Percentiles rank a stretch among this genome's conserved stretches.
These are phyloP conservation scores for Leccinum obscurum DNA, from an alignment of 768 basidiomycete species.

Conservation along the genomic window DNA sequence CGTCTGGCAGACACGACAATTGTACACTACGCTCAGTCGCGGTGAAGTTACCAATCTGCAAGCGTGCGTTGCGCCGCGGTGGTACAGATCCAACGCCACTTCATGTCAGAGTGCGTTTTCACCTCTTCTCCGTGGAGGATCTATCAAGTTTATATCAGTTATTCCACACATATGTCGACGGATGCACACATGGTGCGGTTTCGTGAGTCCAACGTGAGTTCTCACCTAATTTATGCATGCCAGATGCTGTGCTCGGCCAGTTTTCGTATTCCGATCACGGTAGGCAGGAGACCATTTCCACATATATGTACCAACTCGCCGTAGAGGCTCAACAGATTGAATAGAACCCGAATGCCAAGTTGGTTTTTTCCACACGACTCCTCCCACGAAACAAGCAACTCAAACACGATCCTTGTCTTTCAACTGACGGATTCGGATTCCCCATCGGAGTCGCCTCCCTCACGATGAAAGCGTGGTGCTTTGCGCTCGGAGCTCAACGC, in stretches of 20 bases:
- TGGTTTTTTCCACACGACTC: constrained; percentile 33
- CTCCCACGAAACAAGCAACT: constrained; percentile 59
- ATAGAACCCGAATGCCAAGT: neutral
- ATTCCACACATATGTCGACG: constrained; percentile 67
- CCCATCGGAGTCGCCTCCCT: constrained; percentile 41
- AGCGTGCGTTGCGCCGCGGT: constrained; percentile 56
- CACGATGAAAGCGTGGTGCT: constrained; percentile 46
- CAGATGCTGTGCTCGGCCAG: constrained; percentile 1
- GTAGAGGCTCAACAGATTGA: neutral
- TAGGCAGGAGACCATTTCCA: constrained; percentile 64
- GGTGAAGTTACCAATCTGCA: constrained; percentile 48
- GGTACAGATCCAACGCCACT: constrained; percentile 42
- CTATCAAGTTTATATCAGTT: neutral
- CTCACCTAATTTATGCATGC: constrained; percentile 1
- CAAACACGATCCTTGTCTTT: constrained; percentile 64
- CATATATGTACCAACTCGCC: constrained; percentile 6
- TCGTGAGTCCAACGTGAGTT: constrained; percentile 38
- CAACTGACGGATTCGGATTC: constrained; percentile 62
- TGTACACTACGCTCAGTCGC: constrained; percentile 42
- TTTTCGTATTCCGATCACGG: constrained; percentile 57
- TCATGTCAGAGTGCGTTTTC: constrained; percentile 7
- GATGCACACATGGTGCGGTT: constrained; percentile 62
- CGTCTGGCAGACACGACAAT: constrained; percentile 67
- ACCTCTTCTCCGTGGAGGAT: constrained; percentile 7
- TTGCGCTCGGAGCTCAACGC: constrained; percentile 50